Evolutionary conservation across 768 basidiomycete species (phyloP), one percentile per base, ranked within the genome.

Genomic region (Amanita jacksonii): DNA sequence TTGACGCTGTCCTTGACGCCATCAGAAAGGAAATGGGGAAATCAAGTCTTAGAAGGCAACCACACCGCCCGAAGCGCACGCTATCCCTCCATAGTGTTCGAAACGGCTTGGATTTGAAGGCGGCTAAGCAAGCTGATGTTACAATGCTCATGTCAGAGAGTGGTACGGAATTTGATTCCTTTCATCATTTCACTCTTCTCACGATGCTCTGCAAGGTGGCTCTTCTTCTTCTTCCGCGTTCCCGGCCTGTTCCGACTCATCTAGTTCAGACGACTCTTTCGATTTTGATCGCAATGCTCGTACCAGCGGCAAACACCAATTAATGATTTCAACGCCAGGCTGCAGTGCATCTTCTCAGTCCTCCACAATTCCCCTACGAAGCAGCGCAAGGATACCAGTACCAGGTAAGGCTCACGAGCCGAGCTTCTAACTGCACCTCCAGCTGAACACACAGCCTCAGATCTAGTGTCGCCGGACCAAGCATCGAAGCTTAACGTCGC

Each of bases 1-100:
- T 94, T 1, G 88, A 91, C 57, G 81, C 88, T 6, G 69, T 89
- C n/a, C 65, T 93, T 43, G 85, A 89, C 56, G 82, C 76, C 4
- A 64, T 91, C 3, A 65, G 75, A 53, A 59, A 70, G 40, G 85
- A 90, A 61, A 55, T 59, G 58, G 49, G 49, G 52, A 33, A 45
- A 52, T 49, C 25, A 20, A 32, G 12, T 5, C 34, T 20, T 12
- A 20, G 24, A 20, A 18, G 23, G 28, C 15, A 19, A 8, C 19
- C 22, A 22, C 13, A 3, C 28, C 4, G 30, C 33, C n/a, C 19
- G 22, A 42, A 7, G 16, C 31, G 27, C 27, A 28, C 27, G 7
- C 27, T 12, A 28, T 28, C 6, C 27, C 12, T 28, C 12, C 12
- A 12, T 28, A 12, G 7, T 28, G 12, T 12, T 28, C 27, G 27